Evolutionary conservation across 2,329 filamentous ascomycete species (phyloP), one percentile per base, ranked within the genome.

Genomic region (Epichloe sylvatica): DNA sequence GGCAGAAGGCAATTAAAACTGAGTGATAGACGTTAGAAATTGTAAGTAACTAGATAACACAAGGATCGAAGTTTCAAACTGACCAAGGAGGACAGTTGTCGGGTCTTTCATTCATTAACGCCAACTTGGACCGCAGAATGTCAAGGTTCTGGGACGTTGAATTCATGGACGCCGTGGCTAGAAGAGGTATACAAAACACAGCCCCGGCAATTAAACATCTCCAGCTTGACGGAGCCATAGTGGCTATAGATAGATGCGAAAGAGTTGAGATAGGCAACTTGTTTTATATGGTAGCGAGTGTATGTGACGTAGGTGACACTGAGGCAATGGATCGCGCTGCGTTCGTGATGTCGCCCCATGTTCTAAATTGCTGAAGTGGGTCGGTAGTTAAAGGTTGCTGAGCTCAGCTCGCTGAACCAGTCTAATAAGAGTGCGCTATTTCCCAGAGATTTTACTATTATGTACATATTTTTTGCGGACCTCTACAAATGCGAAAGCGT

Each of bases 1-100:
- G 92, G 90, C 15, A 98, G 78, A 51, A 96, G 85, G 71, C 92
- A 98, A 77, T 98, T 97, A 76, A 98, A 98, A 73, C 92, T 91
- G 56, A 59, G 8, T 9, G 30, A 60, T 9, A 17, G 30, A 30
- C 30, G 9, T 30, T 30, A 30, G 30, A 72, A 60, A 51, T 55
- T 45, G 57, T 50, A 53, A 41, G 55, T 30, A 37, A 53, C 42
- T 15, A 0, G n/a, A 2, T 17, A 54, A n/a, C 3, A 39, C 13
- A 12, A 21, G 3, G 11, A 4, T 21, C 6, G 17, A 36, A 12
- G 13, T 5, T 7, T 45, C 11, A 13, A 48, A 41, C 70, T 57
- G 67, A 84, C 81, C 81, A 92, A 61, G 86, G 86, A 48, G 86
- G 86, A 63, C 87, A 92, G 60, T 84, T 80, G 54, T 78, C 77